Evolutionary conservation across 75 land plant species (phyloP).

Genomic region (Cryptomeria japonica): DNA sequence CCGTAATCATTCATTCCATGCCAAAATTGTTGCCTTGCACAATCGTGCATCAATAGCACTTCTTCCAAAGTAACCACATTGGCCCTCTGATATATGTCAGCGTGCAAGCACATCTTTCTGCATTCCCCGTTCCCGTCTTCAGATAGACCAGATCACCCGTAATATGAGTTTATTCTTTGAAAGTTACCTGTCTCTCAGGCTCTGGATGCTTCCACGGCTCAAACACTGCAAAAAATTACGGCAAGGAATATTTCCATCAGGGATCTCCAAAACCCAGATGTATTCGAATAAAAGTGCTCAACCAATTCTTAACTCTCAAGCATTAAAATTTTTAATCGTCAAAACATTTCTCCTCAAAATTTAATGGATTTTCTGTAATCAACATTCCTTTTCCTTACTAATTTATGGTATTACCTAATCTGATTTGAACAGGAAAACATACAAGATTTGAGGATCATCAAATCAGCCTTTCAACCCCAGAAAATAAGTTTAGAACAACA

Average conservation of each 20-base stretch:
- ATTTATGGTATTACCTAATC: background rate
- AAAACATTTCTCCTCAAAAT: too few relatives aligned
- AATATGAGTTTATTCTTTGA: background rate
- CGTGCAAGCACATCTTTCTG: slow-evolving; percentile 17
- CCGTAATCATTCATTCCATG: background rate
- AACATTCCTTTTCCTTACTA: background rate
- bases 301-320: background rate
- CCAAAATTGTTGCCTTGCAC: slow-evolving; percentile 1
- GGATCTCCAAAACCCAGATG: background rate
- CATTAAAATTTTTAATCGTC: background rate
- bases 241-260: background rate
- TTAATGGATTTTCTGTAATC: background rate
- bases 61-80: background rate
- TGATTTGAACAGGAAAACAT: background rate
- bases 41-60: background rate
- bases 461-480: background rate
- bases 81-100: background rate
- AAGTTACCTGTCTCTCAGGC: background rate
- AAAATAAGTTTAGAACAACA: background rate
- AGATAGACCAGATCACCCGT: background rate
- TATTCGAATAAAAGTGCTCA: background rate
- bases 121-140: slow-evolving; percentile 1
- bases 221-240: background rate
- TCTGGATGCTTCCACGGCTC: background rate
- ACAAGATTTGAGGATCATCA: background rate